Evolutionary conservation across 2,329 filamentous ascomycete genomes (phyloP).

Genomic region (Penicillium sclerotigenum): DNA sequence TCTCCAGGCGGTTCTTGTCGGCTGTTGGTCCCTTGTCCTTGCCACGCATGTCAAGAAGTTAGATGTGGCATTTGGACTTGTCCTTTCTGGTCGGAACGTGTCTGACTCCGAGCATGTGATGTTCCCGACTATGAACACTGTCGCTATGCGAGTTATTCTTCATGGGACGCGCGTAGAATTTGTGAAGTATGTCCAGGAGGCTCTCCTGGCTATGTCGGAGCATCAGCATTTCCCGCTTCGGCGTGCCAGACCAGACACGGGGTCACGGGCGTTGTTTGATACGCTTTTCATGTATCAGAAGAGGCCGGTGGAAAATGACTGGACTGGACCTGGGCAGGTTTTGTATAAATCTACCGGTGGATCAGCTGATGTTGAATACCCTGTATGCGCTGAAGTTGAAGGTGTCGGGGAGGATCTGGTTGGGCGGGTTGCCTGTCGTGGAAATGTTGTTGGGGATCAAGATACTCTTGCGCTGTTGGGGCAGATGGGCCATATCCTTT

Average conservation of each 20-base stretch:
- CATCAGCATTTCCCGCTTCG: conserved; percentile 76
- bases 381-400: conserved; percentile 79
- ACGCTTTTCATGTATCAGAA: conserved; percentile 67
- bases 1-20: conserved; percentile 71
- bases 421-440: conserved; percentile 72
- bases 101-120: conserved; percentile 64
- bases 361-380: conserved; percentile 71
- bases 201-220: conserved; percentile 62
- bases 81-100: conserved; percentile 79
- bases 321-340: conserved; percentile 7
- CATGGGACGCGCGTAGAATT: conserved; percentile 65
- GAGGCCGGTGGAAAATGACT: conserved; percentile 36
- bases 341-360: conserved; percentile 64
- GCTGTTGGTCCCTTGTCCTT: conserved; percentile 70
- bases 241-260: conserved; percentile 57
- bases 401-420: conserved; percentile 52
- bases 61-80: conserved; percentile 77
- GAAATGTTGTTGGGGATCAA: conserved; percentile 48
- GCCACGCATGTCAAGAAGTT: conserved; percentile 61
- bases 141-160: conserved; percentile 68
- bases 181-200: conserved; percentile 70
- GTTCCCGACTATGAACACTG: conserved; percentile 92
- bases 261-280: conserved; percentile 55
- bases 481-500: conserved; percentile 59
- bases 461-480: conserved; percentile 54